phyloP scores from a whole-genome alignment of 2,329 filamentous ascomycete species.

The Xylariomycetidae sp. region DNA sequence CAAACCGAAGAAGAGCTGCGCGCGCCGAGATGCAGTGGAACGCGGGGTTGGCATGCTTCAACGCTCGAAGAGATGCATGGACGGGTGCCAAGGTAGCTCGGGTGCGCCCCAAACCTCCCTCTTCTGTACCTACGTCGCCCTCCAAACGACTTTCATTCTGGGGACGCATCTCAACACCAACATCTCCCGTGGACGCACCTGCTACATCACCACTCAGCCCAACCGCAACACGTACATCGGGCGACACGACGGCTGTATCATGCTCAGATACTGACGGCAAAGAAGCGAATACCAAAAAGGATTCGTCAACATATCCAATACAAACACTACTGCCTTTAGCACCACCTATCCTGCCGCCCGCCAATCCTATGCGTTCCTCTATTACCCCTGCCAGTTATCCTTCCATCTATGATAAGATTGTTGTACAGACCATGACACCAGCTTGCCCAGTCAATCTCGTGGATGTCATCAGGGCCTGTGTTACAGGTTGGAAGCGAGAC shows the following conservation, averaged over 20 bases:
- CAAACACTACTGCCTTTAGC: constrained; percentile 67
- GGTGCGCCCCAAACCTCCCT: constrained; percentile 42
- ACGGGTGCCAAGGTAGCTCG: constrained; percentile 66
- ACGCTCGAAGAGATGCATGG: constrained; percentile 76
- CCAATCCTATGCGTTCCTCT: constrained; percentile 71
- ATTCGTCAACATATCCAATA: constrained; percentile 44
- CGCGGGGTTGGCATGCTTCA: constrained; percentile 74
- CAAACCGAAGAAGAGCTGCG: constrained; percentile 51
- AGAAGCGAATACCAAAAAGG: constrained; percentile 29
- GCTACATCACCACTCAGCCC: constrained; percentile 21
- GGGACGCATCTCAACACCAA: constrained; percentile 36
- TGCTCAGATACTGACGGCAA: constrained; percentile 37
- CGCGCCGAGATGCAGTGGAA: constrained; percentile 73
- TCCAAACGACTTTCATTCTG: constrained; percentile 48
- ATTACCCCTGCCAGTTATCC: constrained; percentile 72
- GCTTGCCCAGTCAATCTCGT: constrained; percentile 82
- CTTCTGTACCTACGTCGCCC: constrained; percentile 31
- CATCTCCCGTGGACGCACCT: constrained; percentile 21
- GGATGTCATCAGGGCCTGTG: constrained; percentile 75
- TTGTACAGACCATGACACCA: constrained; percentile 73
- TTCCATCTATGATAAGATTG: constrained; percentile 85
- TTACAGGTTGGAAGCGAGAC: constrained; percentile 87
- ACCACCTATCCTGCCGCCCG: constrained; percentile 65
- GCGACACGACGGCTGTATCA: constrained; percentile 34
- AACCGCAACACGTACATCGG: constrained; percentile 24